Percentiles rank a stretch among this genome's conserved stretches.
Conservation (phyloP, 2,329 filamentous ascomycete genomes). For the Thermothelomyces thermophilus region DNA sequence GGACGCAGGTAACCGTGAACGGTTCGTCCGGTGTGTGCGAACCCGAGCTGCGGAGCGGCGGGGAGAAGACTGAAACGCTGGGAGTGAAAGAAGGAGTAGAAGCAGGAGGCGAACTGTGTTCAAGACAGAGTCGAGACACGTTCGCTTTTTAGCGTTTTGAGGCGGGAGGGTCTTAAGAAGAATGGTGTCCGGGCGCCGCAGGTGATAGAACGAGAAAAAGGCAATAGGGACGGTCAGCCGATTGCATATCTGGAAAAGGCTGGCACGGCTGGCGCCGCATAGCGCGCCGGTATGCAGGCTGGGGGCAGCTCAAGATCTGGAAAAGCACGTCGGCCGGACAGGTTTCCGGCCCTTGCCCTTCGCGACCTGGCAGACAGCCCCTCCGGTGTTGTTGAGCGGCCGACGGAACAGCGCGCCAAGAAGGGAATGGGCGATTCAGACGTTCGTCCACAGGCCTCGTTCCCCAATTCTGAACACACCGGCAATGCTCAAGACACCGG, state of each 20-base stretch:
- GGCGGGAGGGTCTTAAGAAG: background rate
- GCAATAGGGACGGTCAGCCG: conserved; percentile 22
- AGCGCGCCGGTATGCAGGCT: conserved; percentile 22
- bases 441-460: background rate
- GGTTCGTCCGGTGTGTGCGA: conserved; percentile 26
- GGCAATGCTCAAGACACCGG: background rate
- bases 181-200: conserved; percentile 6
- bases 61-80: conserved; percentile 8
- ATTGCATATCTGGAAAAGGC: conserved; percentile 24
- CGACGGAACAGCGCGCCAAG: conserved; percentile 5
- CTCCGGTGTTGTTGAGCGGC: background rate
- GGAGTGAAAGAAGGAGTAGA: conserved; percentile 7
- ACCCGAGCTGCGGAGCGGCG: conserved; percentile 8
- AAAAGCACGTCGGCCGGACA: conserved; percentile 15
- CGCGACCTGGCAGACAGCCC: background rate
- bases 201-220: conserved; percentile 13
- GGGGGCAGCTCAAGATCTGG: conserved; percentile 12
- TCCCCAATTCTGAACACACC: background rate
- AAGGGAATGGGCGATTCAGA: background rate
- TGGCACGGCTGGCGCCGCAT: conserved; percentile 17
- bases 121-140: conserved; percentile 24
- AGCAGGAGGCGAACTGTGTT: conserved; percentile 7
- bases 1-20: conserved; percentile 32
- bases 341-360: conserved; percentile 1
- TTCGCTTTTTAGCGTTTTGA: conserved; percentile 9